Percentiles rank a stretch among this genome's conserved stretches.
These are phyloP conservation scores for Trametes sanguinea DNA, from an alignment of 768 basidiomycete species.

Conservation along the genomic window DNA sequence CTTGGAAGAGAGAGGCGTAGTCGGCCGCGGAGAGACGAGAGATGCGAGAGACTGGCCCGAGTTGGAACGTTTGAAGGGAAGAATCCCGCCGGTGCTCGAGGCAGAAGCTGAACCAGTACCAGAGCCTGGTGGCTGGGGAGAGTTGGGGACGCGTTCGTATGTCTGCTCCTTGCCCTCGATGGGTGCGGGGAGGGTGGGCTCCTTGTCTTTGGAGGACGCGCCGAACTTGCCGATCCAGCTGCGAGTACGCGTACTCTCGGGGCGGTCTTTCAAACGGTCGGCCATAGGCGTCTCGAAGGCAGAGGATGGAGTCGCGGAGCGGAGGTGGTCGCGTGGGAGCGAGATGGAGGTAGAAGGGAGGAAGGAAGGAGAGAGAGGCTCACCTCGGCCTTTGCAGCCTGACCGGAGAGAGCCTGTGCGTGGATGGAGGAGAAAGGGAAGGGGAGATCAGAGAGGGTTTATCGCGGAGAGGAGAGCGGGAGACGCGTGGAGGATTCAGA, in stretches of 20 bases:
- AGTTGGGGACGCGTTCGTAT: constrained; percentile 27
- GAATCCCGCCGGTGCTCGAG: constrained; percentile 3
- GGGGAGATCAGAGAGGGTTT: constrained; percentile 3
- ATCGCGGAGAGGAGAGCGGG: neutral
- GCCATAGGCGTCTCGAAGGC: constrained; percentile 23
- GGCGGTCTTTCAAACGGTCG: constrained; percentile 25
- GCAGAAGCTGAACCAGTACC: constrained; percentile 18
- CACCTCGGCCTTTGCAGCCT: constrained; percentile 32
- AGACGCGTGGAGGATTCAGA: neutral
- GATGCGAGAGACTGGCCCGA: constrained; percentile 23
- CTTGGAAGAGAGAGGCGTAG: constrained; percentile 32
- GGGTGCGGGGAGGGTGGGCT: constrained; percentile 30
- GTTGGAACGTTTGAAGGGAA: no score
- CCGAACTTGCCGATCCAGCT: constrained; percentile 33
- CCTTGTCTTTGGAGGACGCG: constrained; percentile 29
- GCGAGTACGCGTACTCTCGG: constrained; percentile 28
- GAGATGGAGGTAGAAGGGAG: constrained; percentile 5
- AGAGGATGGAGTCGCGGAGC: neutral
- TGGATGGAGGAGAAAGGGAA: constrained; percentile 9
- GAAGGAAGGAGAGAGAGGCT: constrained; percentile 22
- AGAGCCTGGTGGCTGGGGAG: constrained; percentile 24
- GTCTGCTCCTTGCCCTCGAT: constrained; percentile 37
- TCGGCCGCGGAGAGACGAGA: constrained; percentile 30
- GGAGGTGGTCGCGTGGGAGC: constrained; percentile 2
- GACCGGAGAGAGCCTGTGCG: constrained; percentile 27